Base-by-base conservation (phyloP, 2,329 filamentous ascomycete genomes). In the Colletotrichum sp. region DNA sequence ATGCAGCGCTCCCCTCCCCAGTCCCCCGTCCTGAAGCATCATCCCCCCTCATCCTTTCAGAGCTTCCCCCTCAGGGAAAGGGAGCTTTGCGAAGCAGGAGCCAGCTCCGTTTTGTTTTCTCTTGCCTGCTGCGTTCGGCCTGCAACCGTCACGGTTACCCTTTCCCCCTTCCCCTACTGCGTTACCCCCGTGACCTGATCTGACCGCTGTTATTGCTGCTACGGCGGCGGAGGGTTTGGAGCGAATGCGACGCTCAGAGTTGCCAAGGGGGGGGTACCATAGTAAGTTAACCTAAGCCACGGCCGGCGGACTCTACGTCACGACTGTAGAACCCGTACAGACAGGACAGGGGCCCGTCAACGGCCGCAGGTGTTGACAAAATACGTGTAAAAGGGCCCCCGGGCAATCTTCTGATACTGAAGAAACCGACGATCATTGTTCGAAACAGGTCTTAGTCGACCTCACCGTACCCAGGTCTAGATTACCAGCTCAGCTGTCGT, bases 211-310 rank as follows among this genome's bases (percentile, higher is more conserved):
- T 52, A 25, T 43, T 32, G 18, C 62, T 43, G 61, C 43, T 43
- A 25, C 48, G n/a, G 34, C 30, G 30, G 32, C 66, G 62, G 52
- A 72, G 39, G 52, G 25, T 67, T 73, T 73, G 30, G 36, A 25
- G 70, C 69, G 69, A 73, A 64, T 73, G 64, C 70, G 64, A 75
- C 73, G 55, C 69, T 64, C 43, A 75, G 27, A 73, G 69, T 75
- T 75, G 70, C 32, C 70, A 72, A 72, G 73, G 48, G 48, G 48
- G 18, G 34, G 67, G 34, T 3, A 32, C 13, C 18, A 67, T 62
- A 22, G 43, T 48, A 22, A 48, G 43, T 22, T 48, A 22, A 48
- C 43, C 43, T 48, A 61, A 72, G 69, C 69, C 73, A 72, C 55
- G 28, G 69, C n/a, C n/a, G 18, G 67, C 18, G 22, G 55, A 32